Percentiles rank a stretch among this genome's conserved stretches.
Conservation (phyloP, 2,329 filamentous ascomycete genomes). For the Fusarium metavorans region DNA sequence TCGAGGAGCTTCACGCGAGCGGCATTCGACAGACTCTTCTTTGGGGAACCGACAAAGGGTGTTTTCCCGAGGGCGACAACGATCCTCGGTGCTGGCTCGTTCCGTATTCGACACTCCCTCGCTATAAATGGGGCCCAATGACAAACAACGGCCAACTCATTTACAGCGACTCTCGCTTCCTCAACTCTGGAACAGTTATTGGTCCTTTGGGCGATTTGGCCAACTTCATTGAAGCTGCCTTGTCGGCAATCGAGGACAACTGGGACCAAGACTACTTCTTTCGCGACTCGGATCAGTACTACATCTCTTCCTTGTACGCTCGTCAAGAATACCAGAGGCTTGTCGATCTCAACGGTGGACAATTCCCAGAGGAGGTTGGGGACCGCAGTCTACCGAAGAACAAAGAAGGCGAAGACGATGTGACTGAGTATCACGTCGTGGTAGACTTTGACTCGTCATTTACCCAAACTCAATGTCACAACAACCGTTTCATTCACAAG, state of each 20-base stretch:
- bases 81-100: constrained; percentile 39
- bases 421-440: constrained; percentile 31
- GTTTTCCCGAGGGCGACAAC: constrained; percentile 15
- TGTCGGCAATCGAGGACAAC: constrained; percentile 18
- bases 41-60: constrained; percentile 39
- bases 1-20: constrained; percentile 27
- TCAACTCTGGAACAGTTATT: constrained; percentile 42
- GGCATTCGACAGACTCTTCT: constrained; percentile 38
- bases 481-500: constrained; percentile 60
- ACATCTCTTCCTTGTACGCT: constrained; percentile 34
- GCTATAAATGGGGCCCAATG: constrained; percentile 30
- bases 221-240: constrained; percentile 30
- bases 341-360: constrained; percentile 21
- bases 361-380: constrained; percentile 23
- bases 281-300: constrained; percentile 38
- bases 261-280: constrained; percentile 20
- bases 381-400: constrained; percentile 24
- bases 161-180: constrained; percentile 23
- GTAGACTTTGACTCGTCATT: constrained; percentile 53
- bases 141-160: constrained; percentile 23
- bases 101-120: constrained; percentile 29
- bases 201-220: constrained; percentile 37
- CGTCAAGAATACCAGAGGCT: constrained; percentile 40
- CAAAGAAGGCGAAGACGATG: constrained; percentile 12
- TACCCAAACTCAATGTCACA: constrained; percentile 60